Conservation (phyloP, 2,329 filamentous ascomycete species). For the Fusarium palustre region DNA sequence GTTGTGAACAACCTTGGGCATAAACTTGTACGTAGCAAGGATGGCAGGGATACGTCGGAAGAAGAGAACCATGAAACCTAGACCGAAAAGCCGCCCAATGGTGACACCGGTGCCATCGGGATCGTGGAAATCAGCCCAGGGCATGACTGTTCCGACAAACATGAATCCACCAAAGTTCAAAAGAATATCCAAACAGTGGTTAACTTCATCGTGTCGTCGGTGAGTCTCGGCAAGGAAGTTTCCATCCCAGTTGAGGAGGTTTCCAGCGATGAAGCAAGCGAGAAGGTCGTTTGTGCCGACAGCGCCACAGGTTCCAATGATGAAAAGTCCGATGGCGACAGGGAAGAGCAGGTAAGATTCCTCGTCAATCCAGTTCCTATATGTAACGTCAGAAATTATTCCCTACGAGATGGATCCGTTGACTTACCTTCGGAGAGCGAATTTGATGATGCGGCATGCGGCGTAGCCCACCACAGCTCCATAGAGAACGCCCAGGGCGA, state of each 20-base stretch:
- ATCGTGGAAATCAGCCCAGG: slow-evolving; percentile 66
- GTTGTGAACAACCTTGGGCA: slow-evolving; percentile 63
- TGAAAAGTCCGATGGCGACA: slow-evolving; percentile 65
- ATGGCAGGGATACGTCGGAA: slow-evolving; percentile 70
- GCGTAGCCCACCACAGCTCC: slow-evolving; percentile 63
- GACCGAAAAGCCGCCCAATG: slow-evolving; percentile 59
- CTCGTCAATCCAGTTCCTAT: slow-evolving; percentile 65
- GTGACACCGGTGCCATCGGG: slow-evolving; percentile 66
- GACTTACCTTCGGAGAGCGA: slow-evolving; percentile 52
- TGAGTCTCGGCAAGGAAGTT: slow-evolving; percentile 67
- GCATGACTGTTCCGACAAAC: slow-evolving; percentile 67
- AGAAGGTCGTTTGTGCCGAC: slow-evolving; percentile 71
- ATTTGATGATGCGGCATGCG: slow-evolving; percentile 60
- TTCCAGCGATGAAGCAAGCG: slow-evolving; percentile 70
- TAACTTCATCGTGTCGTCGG: slow-evolving; percentile 70
- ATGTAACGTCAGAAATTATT: neutral
- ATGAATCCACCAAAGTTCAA: slow-evolving; percentile 72
- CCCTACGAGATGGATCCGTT: neutral
- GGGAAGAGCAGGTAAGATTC: slow-evolving; percentile 67
- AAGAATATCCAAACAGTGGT: slow-evolving; percentile 67
- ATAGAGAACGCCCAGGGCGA: slow-evolving; percentile 49
- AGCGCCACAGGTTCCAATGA: slow-evolving; percentile 67
- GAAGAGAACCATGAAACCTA: slow-evolving; percentile 64
- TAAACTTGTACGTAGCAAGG: slow-evolving; percentile 64
- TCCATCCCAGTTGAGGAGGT: slow-evolving; percentile 71